Evolutionary conservation across 2,329 filamentous ascomycete species (phyloP).

Genomic region (Fusarium sublunatum): DNA sequence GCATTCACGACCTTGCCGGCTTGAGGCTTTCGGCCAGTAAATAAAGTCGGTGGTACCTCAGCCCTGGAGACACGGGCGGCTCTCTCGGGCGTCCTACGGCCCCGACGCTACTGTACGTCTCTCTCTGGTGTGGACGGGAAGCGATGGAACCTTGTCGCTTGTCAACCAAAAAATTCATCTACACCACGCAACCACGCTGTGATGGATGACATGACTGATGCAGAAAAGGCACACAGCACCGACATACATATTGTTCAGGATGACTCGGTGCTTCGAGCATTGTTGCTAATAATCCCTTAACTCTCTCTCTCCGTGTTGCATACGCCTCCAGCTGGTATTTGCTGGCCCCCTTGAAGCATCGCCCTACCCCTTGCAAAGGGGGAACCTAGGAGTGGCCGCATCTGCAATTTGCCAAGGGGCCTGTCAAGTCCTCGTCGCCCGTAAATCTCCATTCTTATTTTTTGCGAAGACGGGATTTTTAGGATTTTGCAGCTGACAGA

Average conservation of each 20-base stretch:
- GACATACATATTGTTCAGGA: not conserved
- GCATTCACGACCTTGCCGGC: not conserved
- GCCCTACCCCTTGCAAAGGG: slow-evolving; percentile 40
- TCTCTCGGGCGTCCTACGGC: slow-evolving; percentile 30
- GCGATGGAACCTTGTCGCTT: slow-evolving; percentile 28
- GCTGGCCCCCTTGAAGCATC: slow-evolving; percentile 37
- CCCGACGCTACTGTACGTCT: slow-evolving; percentile 22
- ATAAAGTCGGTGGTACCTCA: slow-evolving; percentile 20
- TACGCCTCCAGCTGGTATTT: slow-evolving; percentile 39
- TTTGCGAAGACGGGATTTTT: slow-evolving; percentile 7
- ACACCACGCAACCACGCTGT: not conserved
- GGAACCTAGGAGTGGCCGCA: slow-evolving; percentile 24
- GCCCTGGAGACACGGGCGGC: slow-evolving; percentile 35
- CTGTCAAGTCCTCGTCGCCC: slow-evolving; percentile 10
- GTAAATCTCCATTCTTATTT: slow-evolving; percentile 7
- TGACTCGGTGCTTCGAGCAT: slow-evolving; percentile 12
- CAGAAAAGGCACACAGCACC: no score
- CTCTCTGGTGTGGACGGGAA: slow-evolving; percentile 9
- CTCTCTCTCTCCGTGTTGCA: slow-evolving; percentile 4
- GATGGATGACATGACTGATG: no score
- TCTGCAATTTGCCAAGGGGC: slow-evolving; percentile 37
- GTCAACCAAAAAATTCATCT: slow-evolving; percentile 19
- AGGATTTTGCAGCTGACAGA: not conserved
- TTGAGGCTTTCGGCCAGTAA: slow-evolving; percentile 12
- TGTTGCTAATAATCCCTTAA: slow-evolving; percentile 15